phyloP scores from a whole-genome alignment of 176 grass and related monocot species.

The Eragrostis curvula region DNA sequence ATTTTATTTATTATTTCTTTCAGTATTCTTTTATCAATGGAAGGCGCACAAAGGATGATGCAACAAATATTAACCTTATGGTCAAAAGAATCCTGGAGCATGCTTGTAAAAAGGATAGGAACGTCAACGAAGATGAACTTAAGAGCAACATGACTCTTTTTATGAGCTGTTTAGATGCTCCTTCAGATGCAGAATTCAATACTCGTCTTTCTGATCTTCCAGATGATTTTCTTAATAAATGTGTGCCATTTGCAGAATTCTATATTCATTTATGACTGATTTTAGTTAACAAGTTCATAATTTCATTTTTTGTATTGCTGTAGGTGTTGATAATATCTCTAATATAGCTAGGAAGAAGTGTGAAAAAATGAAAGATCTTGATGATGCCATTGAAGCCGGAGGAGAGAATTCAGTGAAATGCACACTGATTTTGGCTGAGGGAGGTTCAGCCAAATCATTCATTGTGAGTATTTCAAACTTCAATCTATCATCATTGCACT shows the following conservation, averaged over 20 bases:
- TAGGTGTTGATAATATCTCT: not conserved
- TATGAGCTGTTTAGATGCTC: not conserved
- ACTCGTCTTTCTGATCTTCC: not conserved
- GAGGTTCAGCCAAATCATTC: not conserved
- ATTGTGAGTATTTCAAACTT: not conserved
- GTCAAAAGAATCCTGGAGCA: not conserved
- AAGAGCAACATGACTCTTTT: constrained; percentile 3
- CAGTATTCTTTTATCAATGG: not conserved
- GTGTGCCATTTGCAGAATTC: not conserved
- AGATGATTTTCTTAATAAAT: not conserved
- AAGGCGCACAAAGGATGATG: not conserved
- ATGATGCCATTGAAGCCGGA: not conserved
- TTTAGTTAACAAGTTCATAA: not conserved
- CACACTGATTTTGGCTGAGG: not conserved
- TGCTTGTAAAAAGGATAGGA: not conserved
- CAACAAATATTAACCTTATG: not conserved
- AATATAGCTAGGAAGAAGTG: not conserved
- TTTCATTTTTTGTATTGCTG: not conserved
- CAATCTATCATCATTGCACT: not conserved
- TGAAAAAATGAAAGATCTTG: not conserved
- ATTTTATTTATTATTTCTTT: constrained; percentile 2
- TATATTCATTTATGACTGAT: not conserved
- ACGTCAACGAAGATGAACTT: not conserved
- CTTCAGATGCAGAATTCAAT: not conserved
- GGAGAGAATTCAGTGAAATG: not conserved